Conservation (phyloP, 1,284 basidiomycete species). For the Peniophora sp. region DNA sequence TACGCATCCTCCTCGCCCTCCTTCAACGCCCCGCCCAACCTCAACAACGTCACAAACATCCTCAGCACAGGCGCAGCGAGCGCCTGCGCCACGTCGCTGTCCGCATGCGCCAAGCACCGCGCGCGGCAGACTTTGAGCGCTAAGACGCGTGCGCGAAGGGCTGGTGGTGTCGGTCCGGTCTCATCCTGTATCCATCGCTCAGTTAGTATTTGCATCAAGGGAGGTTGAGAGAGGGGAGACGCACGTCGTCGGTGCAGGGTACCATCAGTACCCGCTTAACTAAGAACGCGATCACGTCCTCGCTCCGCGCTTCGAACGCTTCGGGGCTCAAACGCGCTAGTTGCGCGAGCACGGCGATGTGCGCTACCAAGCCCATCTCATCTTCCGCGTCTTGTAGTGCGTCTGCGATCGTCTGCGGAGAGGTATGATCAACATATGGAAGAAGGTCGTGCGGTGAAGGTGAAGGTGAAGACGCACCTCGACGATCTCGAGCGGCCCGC, state of each 20-base stretch:
- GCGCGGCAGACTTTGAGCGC: constrained; percentile 76
- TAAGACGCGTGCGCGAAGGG: constrained; percentile 62
- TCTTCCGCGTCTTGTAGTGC: constrained; percentile 41
- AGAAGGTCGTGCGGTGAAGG: too few species aligned
- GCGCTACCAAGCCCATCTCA: constrained; percentile 52
- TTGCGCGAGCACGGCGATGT: constrained; percentile 69
- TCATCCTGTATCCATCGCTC: constrained; percentile 71
- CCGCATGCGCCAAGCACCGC: constrained; percentile 64
- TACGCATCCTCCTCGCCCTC: constrained; percentile 61
- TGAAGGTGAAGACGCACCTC: constrained; percentile 40
- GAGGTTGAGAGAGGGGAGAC: constrained; percentile 12
- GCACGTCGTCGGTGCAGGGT: constrained; percentile 36
- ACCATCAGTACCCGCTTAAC: constrained; percentile 68
- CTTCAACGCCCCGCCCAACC: constrained; percentile 56
- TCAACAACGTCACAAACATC: constrained; percentile 63
- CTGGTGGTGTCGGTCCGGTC: constrained; percentile 49
- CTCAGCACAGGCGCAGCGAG: constrained; percentile 69
- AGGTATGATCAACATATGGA: background rate
- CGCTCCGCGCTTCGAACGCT: constrained; percentile 72
- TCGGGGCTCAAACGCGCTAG: constrained; percentile 63
- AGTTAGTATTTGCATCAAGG: constrained; percentile 31
- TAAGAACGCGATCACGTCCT: constrained; percentile 64
- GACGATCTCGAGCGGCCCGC: constrained; percentile 47
- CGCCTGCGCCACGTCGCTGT: constrained; percentile 51
- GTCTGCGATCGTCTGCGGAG: constrained; percentile 46